Conservation (phyloP, 768 basidiomycete species). For the Tulasnella sp. region DNA sequence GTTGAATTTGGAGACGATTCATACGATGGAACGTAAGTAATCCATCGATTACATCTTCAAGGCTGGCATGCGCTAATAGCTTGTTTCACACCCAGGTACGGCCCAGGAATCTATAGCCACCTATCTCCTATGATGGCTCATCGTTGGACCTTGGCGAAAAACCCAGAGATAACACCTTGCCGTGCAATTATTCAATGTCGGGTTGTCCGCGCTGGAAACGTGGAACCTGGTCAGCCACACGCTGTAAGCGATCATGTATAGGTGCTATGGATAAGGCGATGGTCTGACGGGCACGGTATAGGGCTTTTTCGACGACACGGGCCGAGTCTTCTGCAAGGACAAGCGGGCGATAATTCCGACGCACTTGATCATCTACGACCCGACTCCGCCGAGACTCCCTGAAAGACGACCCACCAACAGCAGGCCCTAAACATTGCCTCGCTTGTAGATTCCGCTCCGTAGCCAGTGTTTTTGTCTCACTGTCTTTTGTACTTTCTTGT, state of each 20-base stretch:
- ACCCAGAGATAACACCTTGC: background rate
- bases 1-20: too few species aligned
- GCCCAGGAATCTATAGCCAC: background rate
- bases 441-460: background rate
- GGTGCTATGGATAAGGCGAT: too few species aligned
- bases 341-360: background rate
- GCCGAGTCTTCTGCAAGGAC: conserved; percentile 7
- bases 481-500: background rate
- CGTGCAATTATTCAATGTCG: background rate
- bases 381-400: background rate
- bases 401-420: background rate
- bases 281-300: background rate
- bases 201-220: background rate
- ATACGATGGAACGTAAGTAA: too few species aligned
- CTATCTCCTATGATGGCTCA: background rate
- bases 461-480: background rate
- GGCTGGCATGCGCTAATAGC: too few species aligned
- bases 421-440: background rate
- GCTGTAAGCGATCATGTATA: background rate
- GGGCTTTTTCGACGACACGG: background rate
- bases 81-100: background rate
- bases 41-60: too few species aligned
- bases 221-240: background rate
- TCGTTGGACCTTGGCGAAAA: background rate
- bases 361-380: background rate